Evolutionary conservation across 208 protist species (phyloP).

Genomic region (Porcisia hertigi): DNA sequence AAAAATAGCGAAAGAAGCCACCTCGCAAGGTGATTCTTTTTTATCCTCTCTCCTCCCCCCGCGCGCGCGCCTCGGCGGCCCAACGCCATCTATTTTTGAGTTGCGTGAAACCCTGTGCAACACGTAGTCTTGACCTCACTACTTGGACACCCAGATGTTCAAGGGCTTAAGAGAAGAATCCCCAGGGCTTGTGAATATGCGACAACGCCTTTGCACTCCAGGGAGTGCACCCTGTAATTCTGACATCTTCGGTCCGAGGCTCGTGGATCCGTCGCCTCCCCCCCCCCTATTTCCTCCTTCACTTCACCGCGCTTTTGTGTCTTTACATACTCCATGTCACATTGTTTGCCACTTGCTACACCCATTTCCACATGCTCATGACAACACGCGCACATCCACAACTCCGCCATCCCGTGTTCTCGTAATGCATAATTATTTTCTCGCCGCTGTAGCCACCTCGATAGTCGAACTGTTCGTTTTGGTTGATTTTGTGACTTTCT

Average conservation of each 20-base stretch:
- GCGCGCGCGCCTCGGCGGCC: background rate
- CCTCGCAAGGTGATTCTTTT: background rate
- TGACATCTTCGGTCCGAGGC: background rate
- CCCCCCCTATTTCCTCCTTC: background rate
- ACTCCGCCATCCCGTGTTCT: too few relatives aligned
- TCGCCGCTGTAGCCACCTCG: too few relatives aligned
- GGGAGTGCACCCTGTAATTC: background rate
- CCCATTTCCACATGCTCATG: background rate
- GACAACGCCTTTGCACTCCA: background rate
- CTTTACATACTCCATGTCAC: background rate
- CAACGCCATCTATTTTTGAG: background rate
- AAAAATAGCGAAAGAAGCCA: background rate
- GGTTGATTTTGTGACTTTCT: too few relatives aligned
- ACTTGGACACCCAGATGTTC: background rate
- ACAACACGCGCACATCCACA: too few relatives aligned
- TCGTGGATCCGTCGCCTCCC: background rate
- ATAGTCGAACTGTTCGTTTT: too few relatives aligned
- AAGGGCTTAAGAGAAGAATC: background rate
- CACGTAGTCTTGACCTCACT: background rate
- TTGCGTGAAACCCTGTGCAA: background rate
- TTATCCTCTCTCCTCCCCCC: background rate
- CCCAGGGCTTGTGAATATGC: too few relatives aligned
- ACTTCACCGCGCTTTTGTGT: background rate
- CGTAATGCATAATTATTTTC: too few relatives aligned
- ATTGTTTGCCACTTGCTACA: background rate